A percentile compares a stretch with the other conserved stretches of the same genome.
Evolutionary conservation across 805 yeast species (phyloP).

Genomic region (Suhomyces prunicola): DNA sequence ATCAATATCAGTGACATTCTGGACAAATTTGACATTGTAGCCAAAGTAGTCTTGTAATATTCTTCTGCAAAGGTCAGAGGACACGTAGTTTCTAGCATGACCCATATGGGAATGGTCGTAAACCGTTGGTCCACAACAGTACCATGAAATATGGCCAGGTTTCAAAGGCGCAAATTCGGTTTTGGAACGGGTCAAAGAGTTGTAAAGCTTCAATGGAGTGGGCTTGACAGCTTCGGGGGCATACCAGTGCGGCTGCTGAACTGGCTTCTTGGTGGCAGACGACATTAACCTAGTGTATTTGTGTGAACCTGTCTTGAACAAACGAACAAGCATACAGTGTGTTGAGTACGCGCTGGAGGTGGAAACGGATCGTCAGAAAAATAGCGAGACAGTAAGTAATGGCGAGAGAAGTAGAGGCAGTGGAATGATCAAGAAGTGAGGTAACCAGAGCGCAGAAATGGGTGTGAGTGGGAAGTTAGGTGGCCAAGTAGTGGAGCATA

Average conservation of each 20-base stretch:
- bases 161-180: conserved; percentile 71
- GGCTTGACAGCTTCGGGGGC: conserved; percentile 17
- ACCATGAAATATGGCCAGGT: conserved; percentile 78
- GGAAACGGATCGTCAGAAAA: background rate
- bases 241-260: conserved; percentile 40
- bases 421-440: background rate
- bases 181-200: conserved; percentile 79
- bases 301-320: background rate
- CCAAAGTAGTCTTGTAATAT: conserved; percentile 89
- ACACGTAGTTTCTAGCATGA: conserved; percentile 95
- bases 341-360: background rate
- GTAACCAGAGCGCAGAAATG: background rate
- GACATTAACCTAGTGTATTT: conserved; percentile 1
- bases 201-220: conserved; percentile 60
- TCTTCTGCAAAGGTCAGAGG: conserved; percentile 90
- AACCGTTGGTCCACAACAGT: conserved; percentile 98
- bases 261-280: conserved; percentile 24
- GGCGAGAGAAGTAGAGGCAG: background rate
- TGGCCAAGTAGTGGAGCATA: background rate
- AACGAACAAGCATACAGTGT: conserved; percentile 1
- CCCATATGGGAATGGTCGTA: conserved; percentile 98
- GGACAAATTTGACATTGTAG: conserved; percentile 82
- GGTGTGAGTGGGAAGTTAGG: background rate
- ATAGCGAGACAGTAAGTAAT: background rate
- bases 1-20: conserved; percentile 98